Percentiles rank a stretch among this genome's conserved stretches.
phyloP scores from a whole-genome alignment of 805 yeast species.

The Candida maltosa region DNA sequence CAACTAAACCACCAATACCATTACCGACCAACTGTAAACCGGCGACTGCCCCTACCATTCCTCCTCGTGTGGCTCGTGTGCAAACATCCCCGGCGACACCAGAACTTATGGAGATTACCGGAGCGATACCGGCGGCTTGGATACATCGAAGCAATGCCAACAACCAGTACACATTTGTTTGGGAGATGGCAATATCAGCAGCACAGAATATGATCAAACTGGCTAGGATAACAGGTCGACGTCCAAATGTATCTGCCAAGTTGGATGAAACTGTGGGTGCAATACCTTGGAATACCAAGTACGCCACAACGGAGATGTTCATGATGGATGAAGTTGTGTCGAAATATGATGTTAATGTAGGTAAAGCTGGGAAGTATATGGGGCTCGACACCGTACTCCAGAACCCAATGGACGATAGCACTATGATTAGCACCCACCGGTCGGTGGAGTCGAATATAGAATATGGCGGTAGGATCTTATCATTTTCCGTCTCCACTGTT shows the following conservation, averaged over 20 bases:
- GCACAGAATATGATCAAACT: constrained; percentile 56
- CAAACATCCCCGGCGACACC: constrained; percentile 78
- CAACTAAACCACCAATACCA: constrained; percentile 74
- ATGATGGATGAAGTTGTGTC: constrained; percentile 52
- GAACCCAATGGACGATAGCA: constrained; percentile 48
- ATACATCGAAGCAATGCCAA: constrained; percentile 66
- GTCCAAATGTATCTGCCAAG: constrained; percentile 67
- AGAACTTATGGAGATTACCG: constrained; percentile 65
- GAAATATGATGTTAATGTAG: constrained; percentile 53
- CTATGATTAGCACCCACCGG: constrained; percentile 33
- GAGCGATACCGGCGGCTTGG: constrained; percentile 78
- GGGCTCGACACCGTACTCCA: constrained; percentile 75
- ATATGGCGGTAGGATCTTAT: too few relatives aligned
- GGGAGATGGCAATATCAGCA: constrained; percentile 66
- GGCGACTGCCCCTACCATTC: constrained; percentile 59
- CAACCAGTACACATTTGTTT: constrained; percentile 52
- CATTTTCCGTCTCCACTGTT: too few relatives aligned
- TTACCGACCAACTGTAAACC: constrained; percentile 71
- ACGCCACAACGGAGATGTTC: constrained; percentile 73
- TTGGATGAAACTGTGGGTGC: constrained; percentile 69
- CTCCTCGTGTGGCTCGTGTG: constrained; percentile 64
- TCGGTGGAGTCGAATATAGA: constrained; percentile 45
- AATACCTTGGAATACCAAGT: constrained; percentile 72
- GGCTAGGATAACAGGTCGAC: constrained; percentile 61
- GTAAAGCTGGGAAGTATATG: constrained; percentile 76